Base-by-base conservation (phyloP, 306 rosid genomes). In the Macrotyloma uniflorum region DNA sequence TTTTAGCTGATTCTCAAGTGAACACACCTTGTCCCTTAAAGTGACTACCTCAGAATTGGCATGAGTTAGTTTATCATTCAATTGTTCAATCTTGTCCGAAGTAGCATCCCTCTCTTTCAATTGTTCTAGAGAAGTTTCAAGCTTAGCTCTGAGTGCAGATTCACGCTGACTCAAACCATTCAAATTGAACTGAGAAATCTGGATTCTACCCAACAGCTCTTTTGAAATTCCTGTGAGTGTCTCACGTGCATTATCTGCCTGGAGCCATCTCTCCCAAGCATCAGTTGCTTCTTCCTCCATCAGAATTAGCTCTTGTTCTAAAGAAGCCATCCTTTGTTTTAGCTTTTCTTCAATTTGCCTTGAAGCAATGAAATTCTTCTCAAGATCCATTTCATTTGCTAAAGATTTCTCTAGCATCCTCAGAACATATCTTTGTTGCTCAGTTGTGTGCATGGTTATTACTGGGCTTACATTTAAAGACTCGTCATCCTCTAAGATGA, bases 381-480 rank as follows among this genome's bases (percentile, higher is more conserved):
- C 98, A 75, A 92, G 94, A 82, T 90, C 91, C 75, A 94, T 88
- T 80, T 94, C 98, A 67, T 79, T 88, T 5, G 94, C 96, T 79
- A 94, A 64, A 75, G 98, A 83, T 83, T 90, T 92, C 87, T 94
- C 97, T 33, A 94, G 89, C 92, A 88, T 83, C 91, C 91, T 90
- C 78, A 94, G 77, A 75, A 94, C 79, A 63, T 88, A 72, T 68
- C 89, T 90, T 75, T 88, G 93, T 50, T 89, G 88, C 82, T 90
- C 97, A 71, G 77, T 53, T 24, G 96, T 90, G 76, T 88, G 92
- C 93, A 91, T 82, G 23, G 87, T 77, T 74, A 84, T 83, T 54
- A 51, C 66, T 16, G 86, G 58, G 67, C 67, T 84, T 35, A 49
- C 79, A 74, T 50, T 65, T 43, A 28, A 79, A 38, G 36, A 59